Percentiles rank a stretch among this genome's conserved stretches.
Conservation (phyloP, 2,329 filamentous ascomycete species). For the Podosphaera fusca region DNA sequence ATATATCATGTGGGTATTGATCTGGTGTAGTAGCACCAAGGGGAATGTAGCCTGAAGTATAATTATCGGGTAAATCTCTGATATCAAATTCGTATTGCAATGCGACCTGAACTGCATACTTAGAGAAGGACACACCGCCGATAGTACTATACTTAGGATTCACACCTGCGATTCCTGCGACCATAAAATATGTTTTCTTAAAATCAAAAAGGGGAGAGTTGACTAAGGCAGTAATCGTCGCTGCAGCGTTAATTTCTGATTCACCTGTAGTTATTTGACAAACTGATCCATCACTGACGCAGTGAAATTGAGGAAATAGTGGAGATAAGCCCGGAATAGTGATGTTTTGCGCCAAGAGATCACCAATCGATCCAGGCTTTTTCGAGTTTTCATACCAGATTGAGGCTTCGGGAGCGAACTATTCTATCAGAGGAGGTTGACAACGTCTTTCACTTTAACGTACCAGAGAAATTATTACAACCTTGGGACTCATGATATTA, state of each 20-base stretch:
- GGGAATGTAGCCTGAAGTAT: conserved; percentile 43
- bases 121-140: conserved; percentile 41
- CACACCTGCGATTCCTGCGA: conserved; percentile 52
- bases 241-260: conserved; percentile 52
- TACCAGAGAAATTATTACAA: conserved; percentile 41
- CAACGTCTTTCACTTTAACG: conserved; percentile 3
- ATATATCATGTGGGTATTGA: conserved; percentile 33
- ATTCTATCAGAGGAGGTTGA: background rate
- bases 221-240: conserved; percentile 38
- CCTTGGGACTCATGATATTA: conserved; percentile 22
- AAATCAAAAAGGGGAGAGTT: conserved; percentile 41
- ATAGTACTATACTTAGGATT: conserved; percentile 45
- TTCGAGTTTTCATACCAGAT: conserved; percentile 34
- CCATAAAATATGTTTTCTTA: conserved; percentile 42
- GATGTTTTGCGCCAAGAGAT: conserved; percentile 33
- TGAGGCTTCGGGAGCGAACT: conserved; percentile 39
- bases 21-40: conserved; percentile 32
- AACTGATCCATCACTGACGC: conserved; percentile 32
- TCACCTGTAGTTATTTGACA: conserved; percentile 50
- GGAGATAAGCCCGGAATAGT: conserved; percentile 39
- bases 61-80: conserved; percentile 42
- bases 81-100: conserved; percentile 55
- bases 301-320: conserved; percentile 40
- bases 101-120: conserved; percentile 50
- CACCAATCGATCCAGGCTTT: conserved; percentile 22